Conservation (phyloP, 495 filamentous ascomycete species). For the Astrocystis sublimbata region DNA sequence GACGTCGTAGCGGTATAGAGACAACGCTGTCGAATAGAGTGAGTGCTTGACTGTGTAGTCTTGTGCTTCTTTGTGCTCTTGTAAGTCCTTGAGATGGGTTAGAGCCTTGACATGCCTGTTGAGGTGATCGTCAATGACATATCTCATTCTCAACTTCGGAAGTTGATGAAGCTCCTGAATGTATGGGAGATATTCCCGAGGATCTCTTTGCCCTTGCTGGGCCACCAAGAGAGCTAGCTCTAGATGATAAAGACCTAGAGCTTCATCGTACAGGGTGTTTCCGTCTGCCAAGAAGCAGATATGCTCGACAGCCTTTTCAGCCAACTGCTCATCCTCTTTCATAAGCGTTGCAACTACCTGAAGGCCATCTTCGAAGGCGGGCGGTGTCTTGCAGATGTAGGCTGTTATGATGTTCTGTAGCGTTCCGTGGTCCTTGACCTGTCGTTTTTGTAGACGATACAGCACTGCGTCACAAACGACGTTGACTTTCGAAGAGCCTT, state of each 20-base stretch:
- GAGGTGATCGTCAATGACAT: conserved; percentile 86
- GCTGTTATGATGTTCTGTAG: conserved; percentile 93
- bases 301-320: conserved; percentile 86
- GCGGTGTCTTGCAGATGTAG: conserved; percentile 88
- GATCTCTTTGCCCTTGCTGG: conserved; percentile 94
- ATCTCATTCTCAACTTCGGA: conserved; percentile 65
- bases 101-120: conserved; percentile 75
- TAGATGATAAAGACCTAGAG: conserved; percentile 86
- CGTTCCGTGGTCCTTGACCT: conserved; percentile 56
- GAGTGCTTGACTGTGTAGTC: conserved; percentile 74
- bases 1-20: conserved; percentile 79
- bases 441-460: conserved; percentile 58
- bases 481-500: conserved; percentile 69
- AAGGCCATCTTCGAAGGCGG: conserved; percentile 85
- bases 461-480: conserved; percentile 86
- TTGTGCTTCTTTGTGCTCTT: conserved; percentile 69
- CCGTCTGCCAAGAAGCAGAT: conserved; percentile 96
- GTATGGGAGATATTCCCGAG: conserved; percentile 93
- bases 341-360: conserved; percentile 73
- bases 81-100: conserved; percentile 65
- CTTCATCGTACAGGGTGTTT: conserved; percentile 87
- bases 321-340: conserved; percentile 64
- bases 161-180: conserved; percentile 81
- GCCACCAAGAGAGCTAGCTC: conserved; percentile 88
- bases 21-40: conserved; percentile 75